Conservation (phyloP, 129 eudicot species). For the Apium graveolens region DNA sequence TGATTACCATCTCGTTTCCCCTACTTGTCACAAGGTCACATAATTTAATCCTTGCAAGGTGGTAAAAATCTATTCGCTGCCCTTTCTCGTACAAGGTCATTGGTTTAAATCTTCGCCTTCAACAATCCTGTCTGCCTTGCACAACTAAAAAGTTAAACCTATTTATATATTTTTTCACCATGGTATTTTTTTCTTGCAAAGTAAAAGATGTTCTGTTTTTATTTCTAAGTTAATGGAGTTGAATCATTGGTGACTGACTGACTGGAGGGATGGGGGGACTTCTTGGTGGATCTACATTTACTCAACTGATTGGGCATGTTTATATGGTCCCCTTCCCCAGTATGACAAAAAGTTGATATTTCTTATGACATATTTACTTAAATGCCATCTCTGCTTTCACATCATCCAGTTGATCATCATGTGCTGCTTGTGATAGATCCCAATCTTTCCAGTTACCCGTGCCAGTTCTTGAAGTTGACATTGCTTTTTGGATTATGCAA, state of each 20-base stretch:
- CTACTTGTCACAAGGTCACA: too few species aligned
- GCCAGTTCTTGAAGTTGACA: too few species aligned
- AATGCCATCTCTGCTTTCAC: conserved; percentile 15
- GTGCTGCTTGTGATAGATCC: conserved; percentile 14
- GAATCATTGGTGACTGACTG: neutral
- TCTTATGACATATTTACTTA: too few species aligned
- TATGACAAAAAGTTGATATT: neutral
- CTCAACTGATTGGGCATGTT: conserved; percentile 1
- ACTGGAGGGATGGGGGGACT: neutral
- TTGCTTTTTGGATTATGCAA: too few species aligned
- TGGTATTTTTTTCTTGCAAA: neutral
- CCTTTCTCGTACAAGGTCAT: neutral
- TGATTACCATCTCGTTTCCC: neutral
- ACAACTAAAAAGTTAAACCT: too few species aligned
- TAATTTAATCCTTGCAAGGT: too few species aligned
- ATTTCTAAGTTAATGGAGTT: neutral
- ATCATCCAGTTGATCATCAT: conserved; percentile 14
- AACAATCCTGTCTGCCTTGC: neutral
- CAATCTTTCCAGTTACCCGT: too few species aligned
- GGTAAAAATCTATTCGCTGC: neutral
- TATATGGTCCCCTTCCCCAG: conserved; percentile 17
- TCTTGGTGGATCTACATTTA: conserved; percentile 5
- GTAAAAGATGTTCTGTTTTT: neutral
- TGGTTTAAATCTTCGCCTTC: neutral
- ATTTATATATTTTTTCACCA: too few species aligned